Base-by-base conservation (phyloP, 164 flowering plant species). In the Piper longum region DNA sequence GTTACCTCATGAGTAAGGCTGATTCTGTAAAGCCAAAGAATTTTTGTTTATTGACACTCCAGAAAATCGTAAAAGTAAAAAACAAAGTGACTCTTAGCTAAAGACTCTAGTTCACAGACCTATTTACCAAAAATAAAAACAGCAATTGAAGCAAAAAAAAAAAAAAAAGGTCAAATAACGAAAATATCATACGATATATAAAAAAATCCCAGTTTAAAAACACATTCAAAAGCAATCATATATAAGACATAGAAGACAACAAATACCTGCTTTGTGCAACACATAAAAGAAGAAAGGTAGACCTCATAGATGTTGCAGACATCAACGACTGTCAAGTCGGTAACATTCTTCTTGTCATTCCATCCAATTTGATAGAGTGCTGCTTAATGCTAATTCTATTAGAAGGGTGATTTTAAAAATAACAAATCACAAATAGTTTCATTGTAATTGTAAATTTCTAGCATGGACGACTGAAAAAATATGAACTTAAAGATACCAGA, bases 71-170 rank as follows among this genome's bases (percentile, higher is more conserved):
- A 95, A 68, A 68, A 2, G 96, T 89, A 77, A 91, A 91, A 91
- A 16, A 95, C 98, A 74, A 91, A 87, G 69, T 95, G 99, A 67
- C 99, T 95, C 71, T 97, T 79, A 36, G 99, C 36, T 26, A 26
- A 91, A 42, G 99, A 95, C 48, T 89, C 96, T 91, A 96, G 67
- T 95, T 95, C 1, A 95, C 99, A 51, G 99, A 84, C 71, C 99
- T 95, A 66, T 9, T 60, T 43, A 4, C 6, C 36, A 1, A 26
- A 26, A n/a, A n/a, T n/a, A n/a, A 26, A 26, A 26, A 26, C 1
- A 2, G 36, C 36, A 26, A 26, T 26, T 0, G 36, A 40, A 62
- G 48, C 57, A 60, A 2, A 19, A 7, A 26, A 16, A 3, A 42
- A 41, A 45, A 42, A 26, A 2, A 2, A 2, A 2, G 36, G 36